Conservation (phyloP, 2,329 filamentous ascomycete genomes). For the Penicillium frequentans region DNA sequence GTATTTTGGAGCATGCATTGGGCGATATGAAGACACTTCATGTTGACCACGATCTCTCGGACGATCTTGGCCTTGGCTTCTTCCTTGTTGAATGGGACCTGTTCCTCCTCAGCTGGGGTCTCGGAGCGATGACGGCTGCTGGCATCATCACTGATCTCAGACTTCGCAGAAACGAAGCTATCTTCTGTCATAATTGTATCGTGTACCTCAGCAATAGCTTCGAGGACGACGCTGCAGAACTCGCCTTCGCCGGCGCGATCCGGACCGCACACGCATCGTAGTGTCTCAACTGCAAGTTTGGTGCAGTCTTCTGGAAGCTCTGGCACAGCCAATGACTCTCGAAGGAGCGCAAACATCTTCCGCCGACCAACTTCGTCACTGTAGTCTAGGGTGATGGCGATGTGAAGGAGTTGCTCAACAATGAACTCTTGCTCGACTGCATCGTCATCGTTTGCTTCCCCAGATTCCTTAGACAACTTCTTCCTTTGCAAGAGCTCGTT, state of each 20-base stretch:
- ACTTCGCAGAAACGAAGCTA: slow-evolving; percentile 91
- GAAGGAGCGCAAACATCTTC: slow-evolving; percentile 91
- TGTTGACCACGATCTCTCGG: slow-evolving; percentile 91
- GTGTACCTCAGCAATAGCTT: slow-evolving; percentile 94
- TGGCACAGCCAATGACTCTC: slow-evolving; percentile 80
- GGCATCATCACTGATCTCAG: slow-evolving; percentile 71
- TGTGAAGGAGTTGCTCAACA: slow-evolving; percentile 90
- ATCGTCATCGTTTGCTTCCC: slow-evolving; percentile 74
- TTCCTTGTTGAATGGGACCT: slow-evolving; percentile 54
- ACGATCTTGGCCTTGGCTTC: slow-evolving; percentile 68
- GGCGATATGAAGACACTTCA: slow-evolving; percentile 96
- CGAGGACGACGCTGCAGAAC: slow-evolving; percentile 63
- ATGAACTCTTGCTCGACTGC: slow-evolving; percentile 91
- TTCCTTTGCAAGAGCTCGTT: slow-evolving; percentile 47
- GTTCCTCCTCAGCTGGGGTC: slow-evolving; percentile 54
- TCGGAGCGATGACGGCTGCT: slow-evolving; percentile 48
- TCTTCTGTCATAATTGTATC: slow-evolving; percentile 80
- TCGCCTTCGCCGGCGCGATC: slow-evolving; percentile 51
- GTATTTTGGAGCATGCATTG: slow-evolving; percentile 98
- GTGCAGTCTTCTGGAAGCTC: slow-evolving; percentile 92
- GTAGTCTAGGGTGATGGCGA: slow-evolving; percentile 89
- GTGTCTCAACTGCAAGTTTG: slow-evolving; percentile 77
- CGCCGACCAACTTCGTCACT: slow-evolving; percentile 94
- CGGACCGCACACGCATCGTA: slow-evolving; percentile 77
- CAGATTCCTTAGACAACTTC: slow-evolving; percentile 42